Evolutionary conservation across 169 alveolate species (phyloP), one percentile per base, ranked within the genome.

Genomic region (Babesia ovata): DNA sequence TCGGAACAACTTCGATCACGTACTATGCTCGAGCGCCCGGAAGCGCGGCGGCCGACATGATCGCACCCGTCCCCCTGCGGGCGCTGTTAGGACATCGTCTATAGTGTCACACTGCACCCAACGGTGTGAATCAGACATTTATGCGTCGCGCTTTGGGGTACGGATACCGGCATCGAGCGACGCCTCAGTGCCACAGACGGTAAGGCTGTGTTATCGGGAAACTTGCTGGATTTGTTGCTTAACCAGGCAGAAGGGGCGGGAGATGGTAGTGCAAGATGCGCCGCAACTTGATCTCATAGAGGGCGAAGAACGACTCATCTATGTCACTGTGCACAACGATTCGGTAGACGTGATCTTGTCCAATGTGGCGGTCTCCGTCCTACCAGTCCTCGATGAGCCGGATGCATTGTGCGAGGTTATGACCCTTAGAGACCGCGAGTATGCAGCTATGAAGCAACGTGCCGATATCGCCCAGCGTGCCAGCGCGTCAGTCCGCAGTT

Each of bases 321-420:
- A 44, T 39, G 63, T 75, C 50, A 65, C 49, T 14, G 29, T 75
- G 13, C 57, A 66, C 14, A 75, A 75, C 70, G 56, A 53, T 46
- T 63, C 73, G n/a, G 28, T 12, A 4, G 21, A 52, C 50, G 50
- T 63, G 39, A 19, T 26, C n/a, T 24, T 75, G 29, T 11, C 22
- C 0, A 54, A 65, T 50, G 19, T 75, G 24, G 42, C 22, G 0
- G 44, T 75, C n/a, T 46, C 77, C 17, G 76, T 62, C 29, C 56
- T 75, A 9, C 85, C 85, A 19, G 46, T 54, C 10, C 52, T 67
- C 22, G 63, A 67, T 21, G 76, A 67, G 65, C 76, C 63, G 12
- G 66, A 52, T 8, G 54, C 39, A 6, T 50, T n/a, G 36, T 7
- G 56, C 16, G 65, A 21, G 19, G 67, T 53, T 42, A 67, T 67